Conservation (phyloP, 2,329 filamentous ascomycete species). For the Zalaria obscura region DNA sequence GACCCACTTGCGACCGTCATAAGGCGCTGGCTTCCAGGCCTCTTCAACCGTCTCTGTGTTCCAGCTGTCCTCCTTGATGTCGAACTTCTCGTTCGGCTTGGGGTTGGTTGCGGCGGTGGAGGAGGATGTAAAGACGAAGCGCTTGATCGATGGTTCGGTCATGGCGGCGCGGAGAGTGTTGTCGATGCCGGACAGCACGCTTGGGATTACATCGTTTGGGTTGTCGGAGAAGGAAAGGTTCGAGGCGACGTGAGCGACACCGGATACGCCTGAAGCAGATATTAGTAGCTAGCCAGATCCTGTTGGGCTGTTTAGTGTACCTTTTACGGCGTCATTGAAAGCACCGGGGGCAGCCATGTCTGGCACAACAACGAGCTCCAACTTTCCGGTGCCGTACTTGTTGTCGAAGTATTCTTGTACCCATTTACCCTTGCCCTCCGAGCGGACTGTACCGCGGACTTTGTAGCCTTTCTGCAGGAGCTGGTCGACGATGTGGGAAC, state of each 20-base stretch:
- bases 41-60: conserved; percentile 21
- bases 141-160: conserved; percentile 25
- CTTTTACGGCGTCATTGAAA: conserved; percentile 27
- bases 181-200: conserved; percentile 20
- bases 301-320: conserved; percentile 4
- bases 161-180: conserved; percentile 27
- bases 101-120: conserved; percentile 22
- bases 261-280: conserved; percentile 18
- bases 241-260: conserved; percentile 32
- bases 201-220: conserved; percentile 28
- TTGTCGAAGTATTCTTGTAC: conserved; percentile 10
- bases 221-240: conserved; percentile 24
- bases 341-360: conserved; percentile 23
- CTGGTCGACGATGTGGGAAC: conserved; percentile 14
- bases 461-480: conserved; percentile 13
- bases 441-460: conserved; percentile 14
- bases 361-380: conserved; percentile 25
- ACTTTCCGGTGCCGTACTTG: conserved; percentile 14
- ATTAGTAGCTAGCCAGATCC: background rate
- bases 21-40: conserved; percentile 19
- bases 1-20: conserved; percentile 10
- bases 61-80: conserved; percentile 20
- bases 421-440: conserved; percentile 12
- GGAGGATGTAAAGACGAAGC: conserved; percentile 30
- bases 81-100: conserved; percentile 19